Percentiles rank a stretch among this genome's conserved stretches.
These are phyloP conservation scores for Backusella australiensis DNA, from an alignment of 192 early-diverging fungal species.

Conservation along the genomic window DNA sequence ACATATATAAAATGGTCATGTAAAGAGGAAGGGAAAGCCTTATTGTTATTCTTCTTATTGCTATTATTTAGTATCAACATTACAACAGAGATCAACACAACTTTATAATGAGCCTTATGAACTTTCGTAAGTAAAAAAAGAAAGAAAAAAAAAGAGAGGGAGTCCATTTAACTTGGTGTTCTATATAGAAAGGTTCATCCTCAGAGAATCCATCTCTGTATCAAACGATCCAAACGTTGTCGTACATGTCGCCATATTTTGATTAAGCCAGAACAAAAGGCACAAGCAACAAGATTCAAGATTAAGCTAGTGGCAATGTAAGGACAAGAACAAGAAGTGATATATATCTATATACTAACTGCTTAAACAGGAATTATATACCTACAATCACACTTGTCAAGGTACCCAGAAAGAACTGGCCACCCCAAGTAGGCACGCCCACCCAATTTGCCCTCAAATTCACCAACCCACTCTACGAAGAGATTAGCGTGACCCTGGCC, in stretches of 20 bases:
- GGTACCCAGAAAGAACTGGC: constrained; percentile 34
- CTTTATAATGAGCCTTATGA: constrained; percentile 62
- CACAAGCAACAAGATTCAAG: constrained; percentile 82
- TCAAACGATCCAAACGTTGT: constrained; percentile 85
- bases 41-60: too few relatives aligned
- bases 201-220: constrained; percentile 82
- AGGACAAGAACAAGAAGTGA: neutral
- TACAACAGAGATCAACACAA: constrained; percentile 60
- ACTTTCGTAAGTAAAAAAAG: constrained; percentile 22
- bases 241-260: constrained; percentile 85
- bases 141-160: neutral
- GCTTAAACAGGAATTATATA: constrained; percentile 59
- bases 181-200: constrained; percentile 59
- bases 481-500: constrained; percentile 60
- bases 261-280: constrained; percentile 91
- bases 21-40: too few relatives aligned
- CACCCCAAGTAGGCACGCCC: constrained; percentile 23
- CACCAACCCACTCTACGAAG: constrained; percentile 78
- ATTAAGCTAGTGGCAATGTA: constrained; percentile 86
- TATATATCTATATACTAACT: constrained; percentile 4
- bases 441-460: constrained; percentile 66
- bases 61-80: constrained; percentile 43
- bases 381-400: constrained; percentile 72
- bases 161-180: too few relatives aligned
- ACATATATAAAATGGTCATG: neutral